phyloP scores from a whole-genome alignment of 352 stramenopile species.

The Phytophthora hybrid region DNA sequence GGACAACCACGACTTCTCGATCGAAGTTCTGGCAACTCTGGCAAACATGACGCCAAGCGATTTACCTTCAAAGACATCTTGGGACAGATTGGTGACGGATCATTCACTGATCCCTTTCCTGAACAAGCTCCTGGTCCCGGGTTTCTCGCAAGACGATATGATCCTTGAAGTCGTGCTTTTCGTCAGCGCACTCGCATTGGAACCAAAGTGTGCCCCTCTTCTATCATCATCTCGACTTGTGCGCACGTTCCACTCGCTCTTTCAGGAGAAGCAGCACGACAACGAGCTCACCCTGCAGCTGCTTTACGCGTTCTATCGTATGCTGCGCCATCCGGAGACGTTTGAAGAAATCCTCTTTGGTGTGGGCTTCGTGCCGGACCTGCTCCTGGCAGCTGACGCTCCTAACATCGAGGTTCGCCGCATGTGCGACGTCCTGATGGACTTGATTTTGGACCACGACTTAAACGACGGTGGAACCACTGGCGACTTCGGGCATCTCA shows the following conservation, averaged over 20 bases:
- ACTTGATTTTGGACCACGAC: conserved; percentile 86
- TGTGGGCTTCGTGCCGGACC: conserved; percentile 76
- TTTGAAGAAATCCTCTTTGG: conserved; percentile 85
- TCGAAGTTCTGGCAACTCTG: conserved; percentile 94
- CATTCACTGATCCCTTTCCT: conserved; percentile 90
- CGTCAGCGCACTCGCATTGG: conserved; percentile 77
- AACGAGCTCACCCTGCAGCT: conserved; percentile 87
- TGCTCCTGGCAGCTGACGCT: conserved; percentile 80
- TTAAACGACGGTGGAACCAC: conserved; percentile 62
- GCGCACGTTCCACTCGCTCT: conserved; percentile 79
- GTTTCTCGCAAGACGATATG: conserved; percentile 94
- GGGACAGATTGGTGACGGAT: conserved; percentile 91
- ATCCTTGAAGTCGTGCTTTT: conserved; percentile 93
- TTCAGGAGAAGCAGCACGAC: conserved; percentile 90
- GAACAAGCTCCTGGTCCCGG: conserved; percentile 92
- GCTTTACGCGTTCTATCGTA: conserved; percentile 82
- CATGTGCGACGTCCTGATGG: conserved; percentile 90
- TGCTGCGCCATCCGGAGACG: conserved; percentile 77
- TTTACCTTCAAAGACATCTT: conserved; percentile 88
- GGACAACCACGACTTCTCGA: conserved; percentile 94
- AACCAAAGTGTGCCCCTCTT: conserved; percentile 85
- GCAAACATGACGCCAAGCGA: conserved; percentile 94
- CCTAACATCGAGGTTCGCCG: conserved; percentile 84
- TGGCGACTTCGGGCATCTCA: conserved; percentile 79
- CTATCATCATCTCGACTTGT: conserved; percentile 78